These are phyloP conservation scores for Bimuria novae-zelandiae DNA, from an alignment of 2,329 filamentous ascomycete genomes.

Conservation along the genomic window DNA sequence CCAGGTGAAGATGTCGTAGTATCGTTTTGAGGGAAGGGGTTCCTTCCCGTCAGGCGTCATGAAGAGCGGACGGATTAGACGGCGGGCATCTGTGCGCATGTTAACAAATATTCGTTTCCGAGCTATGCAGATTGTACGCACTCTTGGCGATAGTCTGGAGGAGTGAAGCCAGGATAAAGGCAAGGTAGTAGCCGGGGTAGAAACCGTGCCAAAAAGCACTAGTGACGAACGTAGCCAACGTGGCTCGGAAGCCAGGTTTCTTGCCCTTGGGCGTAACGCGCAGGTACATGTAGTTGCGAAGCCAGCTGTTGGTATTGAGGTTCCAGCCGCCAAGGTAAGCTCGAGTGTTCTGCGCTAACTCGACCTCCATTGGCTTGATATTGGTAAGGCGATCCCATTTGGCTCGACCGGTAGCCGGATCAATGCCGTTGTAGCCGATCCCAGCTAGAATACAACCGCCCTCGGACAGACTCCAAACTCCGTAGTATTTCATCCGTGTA, in stretches of 20 bases:
- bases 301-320: constrained; percentile 97
- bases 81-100: constrained; percentile 72
- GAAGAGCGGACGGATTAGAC: constrained; percentile 90
- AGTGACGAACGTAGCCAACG: constrained; percentile 89
- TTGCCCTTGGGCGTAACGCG: constrained; percentile 92
- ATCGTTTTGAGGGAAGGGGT: constrained; percentile 68
- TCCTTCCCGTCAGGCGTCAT: constrained; percentile 71
- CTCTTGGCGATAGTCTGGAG: constrained; percentile 94
- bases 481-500: constrained; percentile 91
- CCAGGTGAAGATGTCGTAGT: constrained; percentile 82
- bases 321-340: constrained; percentile 94
- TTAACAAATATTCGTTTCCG: background rate
- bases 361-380: constrained; percentile 82
- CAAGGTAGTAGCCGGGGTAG: constrained; percentile 92
- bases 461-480: constrained; percentile 91
- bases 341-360: constrained; percentile 90
- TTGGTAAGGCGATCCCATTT: constrained; percentile 92
- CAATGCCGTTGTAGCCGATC: constrained; percentile 91
- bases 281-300: constrained; percentile 93
- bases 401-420: constrained; percentile 80
- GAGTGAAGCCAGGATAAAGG: constrained; percentile 87
- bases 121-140: constrained; percentile 54
- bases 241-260: constrained; percentile 95
- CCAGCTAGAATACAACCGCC: constrained; percentile 93
- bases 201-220: constrained; percentile 99